These are phyloP conservation scores for Salix dunnii DNA, from an alignment of 345 rosid species.

Conservation along the genomic window DNA sequence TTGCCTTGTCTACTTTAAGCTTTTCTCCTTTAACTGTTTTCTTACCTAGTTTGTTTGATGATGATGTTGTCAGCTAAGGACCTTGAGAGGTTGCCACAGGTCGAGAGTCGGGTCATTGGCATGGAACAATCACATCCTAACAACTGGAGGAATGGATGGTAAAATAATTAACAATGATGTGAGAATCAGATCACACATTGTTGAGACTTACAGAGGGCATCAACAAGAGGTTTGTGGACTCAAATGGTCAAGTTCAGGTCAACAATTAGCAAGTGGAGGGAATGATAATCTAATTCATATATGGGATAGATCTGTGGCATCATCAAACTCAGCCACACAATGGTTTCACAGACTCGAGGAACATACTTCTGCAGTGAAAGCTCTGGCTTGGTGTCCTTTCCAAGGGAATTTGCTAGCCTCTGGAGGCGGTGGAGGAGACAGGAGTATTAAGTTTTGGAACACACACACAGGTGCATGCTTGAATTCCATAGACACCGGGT, in stretches of 20 bases:
- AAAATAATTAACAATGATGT: slow-evolving; percentile 7
- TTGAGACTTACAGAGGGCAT: neutral
- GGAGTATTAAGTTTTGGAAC: slow-evolving; percentile 19
- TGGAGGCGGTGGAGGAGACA: slow-evolving; percentile 18
- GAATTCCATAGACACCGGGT: slow-evolving; percentile 32
- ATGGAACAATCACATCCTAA: slow-evolving; percentile 22
- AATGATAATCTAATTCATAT: slow-evolving; percentile 42
- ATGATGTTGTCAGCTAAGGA: neutral
- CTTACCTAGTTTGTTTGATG: neutral
- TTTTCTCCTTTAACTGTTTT: neutral
- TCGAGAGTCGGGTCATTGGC: slow-evolving; percentile 9
- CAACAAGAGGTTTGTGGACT: neutral
- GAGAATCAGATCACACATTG: slow-evolving; percentile 1
- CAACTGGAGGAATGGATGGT: slow-evolving; percentile 16
- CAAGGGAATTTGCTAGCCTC: slow-evolving; percentile 45
- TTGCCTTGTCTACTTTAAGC: neutral
- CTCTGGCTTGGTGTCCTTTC: slow-evolving; percentile 60
- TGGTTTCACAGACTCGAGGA: slow-evolving; percentile 53
- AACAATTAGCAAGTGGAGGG: slow-evolving; percentile 41
- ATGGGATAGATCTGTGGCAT: slow-evolving; percentile 48
- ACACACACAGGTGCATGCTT: slow-evolving; percentile 19
- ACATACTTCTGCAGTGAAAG: slow-evolving; percentile 49
- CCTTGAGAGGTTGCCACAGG: slow-evolving; percentile 10
- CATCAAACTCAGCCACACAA: slow-evolving; percentile 37
- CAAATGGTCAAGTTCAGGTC: slow-evolving; percentile 2